Percentiles rank a stretch among this genome's conserved stretches.
These are phyloP conservation scores for Citrus trifoliata DNA, from an alignment of 345 rosid genomes.

Conservation along the genomic window DNA sequence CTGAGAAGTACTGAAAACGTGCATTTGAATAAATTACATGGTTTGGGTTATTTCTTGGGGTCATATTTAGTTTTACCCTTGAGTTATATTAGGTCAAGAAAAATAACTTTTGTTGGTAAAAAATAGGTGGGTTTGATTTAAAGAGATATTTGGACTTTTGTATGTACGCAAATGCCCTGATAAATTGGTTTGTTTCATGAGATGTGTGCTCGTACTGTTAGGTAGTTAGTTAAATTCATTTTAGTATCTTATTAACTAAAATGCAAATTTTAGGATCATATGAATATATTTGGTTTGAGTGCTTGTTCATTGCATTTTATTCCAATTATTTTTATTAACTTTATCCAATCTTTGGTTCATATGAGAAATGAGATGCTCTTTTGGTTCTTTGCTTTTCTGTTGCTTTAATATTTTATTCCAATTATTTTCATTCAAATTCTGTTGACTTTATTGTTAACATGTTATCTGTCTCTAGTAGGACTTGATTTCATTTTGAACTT, in stretches of 20 bases:
- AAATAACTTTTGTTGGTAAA: not conserved
- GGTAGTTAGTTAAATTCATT: not conserved
- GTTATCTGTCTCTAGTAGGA: not conserved
- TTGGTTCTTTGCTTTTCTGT: not conserved
- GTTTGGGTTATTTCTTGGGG: not conserved
- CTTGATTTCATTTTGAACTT: not conserved
- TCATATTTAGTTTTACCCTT: not conserved
- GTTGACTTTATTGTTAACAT: not conserved
- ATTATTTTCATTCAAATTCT: not conserved
- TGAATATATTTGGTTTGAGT: not conserved
- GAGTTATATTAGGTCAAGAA: constrained; percentile 1
- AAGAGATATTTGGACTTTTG: not conserved
- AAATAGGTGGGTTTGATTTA: not conserved
- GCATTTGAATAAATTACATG: not conserved
- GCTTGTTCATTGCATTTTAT: not conserved
- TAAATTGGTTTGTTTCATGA: not conserved
- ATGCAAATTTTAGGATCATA: not conserved
- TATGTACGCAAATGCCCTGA: not conserved
- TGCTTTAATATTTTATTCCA: not conserved
- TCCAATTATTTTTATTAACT: not conserved
- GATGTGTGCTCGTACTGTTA: not conserved
- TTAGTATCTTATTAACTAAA: not conserved
- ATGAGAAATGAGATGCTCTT: not conserved
- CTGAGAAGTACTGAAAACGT: not conserved
- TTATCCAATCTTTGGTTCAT: not conserved